Evolutionary conservation across 2,329 filamentous ascomycete species (phyloP).

Genomic region (Pseudogymnoascus sp.): DNA sequence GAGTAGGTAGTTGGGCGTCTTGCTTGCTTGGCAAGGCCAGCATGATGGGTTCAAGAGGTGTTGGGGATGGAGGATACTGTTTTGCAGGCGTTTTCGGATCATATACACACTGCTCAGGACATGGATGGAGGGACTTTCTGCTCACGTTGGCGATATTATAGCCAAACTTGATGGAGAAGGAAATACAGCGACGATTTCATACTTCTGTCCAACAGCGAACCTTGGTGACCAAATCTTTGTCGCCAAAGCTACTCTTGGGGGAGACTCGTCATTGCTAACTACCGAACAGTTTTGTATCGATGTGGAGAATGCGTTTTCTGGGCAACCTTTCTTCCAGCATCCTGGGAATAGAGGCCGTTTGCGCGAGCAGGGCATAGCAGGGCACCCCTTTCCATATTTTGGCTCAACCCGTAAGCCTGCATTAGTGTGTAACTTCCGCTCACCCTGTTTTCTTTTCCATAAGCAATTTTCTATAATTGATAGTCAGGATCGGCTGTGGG

Average conservation of each 20-base stretch:
- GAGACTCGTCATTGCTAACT: neutral
- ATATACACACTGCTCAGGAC: neutral
- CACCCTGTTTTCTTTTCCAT: neutral
- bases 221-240: neutral
- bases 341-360: too few relatives aligned
- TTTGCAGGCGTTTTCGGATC: slow-evolving; percentile 1
- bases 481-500: too few relatives aligned
- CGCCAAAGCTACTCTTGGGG: neutral
- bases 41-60: neutral
- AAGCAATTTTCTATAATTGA: neutral
- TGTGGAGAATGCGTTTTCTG: neutral
- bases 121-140: neutral
- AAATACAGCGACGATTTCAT: neutral
- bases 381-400: neutral
- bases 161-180: neutral
- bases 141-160: neutral
- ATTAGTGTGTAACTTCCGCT: neutral
- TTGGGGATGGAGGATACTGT: neutral
- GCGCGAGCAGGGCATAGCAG: neutral
- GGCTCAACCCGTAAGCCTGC: neutral
- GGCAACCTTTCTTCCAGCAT: neutral
- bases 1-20: neutral
- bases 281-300: neutral
- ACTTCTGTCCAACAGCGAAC: neutral
- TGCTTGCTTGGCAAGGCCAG: neutral